These are phyloP conservation scores for Myxozyma sirexii DNA, from an alignment of 805 yeast genomes.

Conservation along the genomic window DNA sequence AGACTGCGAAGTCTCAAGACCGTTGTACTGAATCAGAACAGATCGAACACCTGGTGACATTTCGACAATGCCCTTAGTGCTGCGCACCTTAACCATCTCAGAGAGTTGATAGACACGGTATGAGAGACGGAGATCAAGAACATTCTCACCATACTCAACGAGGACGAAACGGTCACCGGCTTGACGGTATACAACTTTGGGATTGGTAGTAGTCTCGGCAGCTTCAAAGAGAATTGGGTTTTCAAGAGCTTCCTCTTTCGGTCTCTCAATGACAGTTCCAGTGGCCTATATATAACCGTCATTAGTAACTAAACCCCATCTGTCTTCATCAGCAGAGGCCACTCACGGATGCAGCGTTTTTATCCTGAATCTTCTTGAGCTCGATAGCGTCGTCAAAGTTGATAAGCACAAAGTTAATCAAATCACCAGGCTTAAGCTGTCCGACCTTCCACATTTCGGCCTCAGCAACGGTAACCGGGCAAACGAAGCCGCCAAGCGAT, in stretches of 20 bases:
- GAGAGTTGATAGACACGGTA: constrained; percentile 85
- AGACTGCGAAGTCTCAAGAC: constrained; percentile 60
- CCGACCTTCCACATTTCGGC: constrained; percentile 99
- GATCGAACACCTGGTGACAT: constrained; percentile 98
- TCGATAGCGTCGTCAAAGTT: constrained; percentile 66
- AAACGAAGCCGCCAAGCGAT: constrained; percentile 94
- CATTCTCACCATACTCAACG: constrained; percentile 90
- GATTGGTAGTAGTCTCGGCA: constrained; percentile 54
- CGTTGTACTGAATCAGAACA: constrained; percentile 83
- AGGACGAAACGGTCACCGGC: constrained; percentile 95
- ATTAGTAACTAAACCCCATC: not conserved
- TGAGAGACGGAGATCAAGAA: constrained; percentile 79
- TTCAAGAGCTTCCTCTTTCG: constrained; percentile 44
- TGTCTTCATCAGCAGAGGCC: not conserved
- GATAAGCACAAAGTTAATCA: constrained; percentile 77
- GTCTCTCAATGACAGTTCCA: constrained; percentile 29
- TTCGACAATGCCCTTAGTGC: constrained; percentile 80
- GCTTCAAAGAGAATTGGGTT: constrained; percentile 68
- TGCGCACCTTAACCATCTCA: constrained; percentile 64
- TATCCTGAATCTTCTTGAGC: constrained; percentile 65
- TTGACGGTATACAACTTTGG: constrained; percentile 83
- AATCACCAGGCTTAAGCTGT: constrained; percentile 94
- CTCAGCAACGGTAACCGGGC: constrained; percentile 93
- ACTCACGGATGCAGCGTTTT: constrained; percentile 27
- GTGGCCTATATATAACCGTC: constrained; percentile 12